phyloP scores from a whole-genome alignment of 2,329 filamentous ascomycete species.

The Fusarium pininemorale region DNA sequence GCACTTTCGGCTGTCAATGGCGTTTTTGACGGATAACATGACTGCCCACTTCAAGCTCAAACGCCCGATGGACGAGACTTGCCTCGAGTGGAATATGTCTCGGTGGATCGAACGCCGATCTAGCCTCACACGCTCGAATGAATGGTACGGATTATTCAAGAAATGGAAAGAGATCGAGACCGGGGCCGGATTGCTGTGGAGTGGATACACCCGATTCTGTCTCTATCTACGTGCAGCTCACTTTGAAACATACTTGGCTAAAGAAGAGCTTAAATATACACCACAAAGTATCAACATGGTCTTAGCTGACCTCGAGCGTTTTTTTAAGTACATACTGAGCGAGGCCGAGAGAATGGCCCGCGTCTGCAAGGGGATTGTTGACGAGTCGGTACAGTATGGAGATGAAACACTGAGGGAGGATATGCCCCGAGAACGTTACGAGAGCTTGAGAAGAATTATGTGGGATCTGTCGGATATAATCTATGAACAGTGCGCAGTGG shows the following conservation, averaged over 20 bases:
- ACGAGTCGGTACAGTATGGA: background rate
- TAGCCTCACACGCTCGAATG: background rate
- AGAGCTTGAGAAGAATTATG: background rate
- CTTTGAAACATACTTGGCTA: background rate
- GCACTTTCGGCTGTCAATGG: background rate
- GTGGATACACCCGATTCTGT: background rate
- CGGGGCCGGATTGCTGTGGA: background rate
- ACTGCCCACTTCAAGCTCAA: background rate
- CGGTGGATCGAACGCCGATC: background rate
- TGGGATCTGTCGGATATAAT: fast-evolving
- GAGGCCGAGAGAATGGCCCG: background rate
- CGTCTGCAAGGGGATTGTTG: background rate
- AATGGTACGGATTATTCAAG: background rate
- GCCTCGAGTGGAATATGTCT: background rate
- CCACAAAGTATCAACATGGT: fast-evolving
- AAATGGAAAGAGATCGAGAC: background rate
- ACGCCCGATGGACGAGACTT: background rate
- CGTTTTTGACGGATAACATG: background rate
- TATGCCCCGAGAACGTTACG: too few relatives aligned
- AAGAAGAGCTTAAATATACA: fast-evolving
- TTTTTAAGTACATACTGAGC: background rate
- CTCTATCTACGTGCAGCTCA: background rate
- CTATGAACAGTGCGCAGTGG: background rate
- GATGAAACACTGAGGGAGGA: background rate
- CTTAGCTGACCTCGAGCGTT: background rate